Base-by-base conservation (phyloP, 305 asterid genomes). In the Fraxinus floribunda region DNA sequence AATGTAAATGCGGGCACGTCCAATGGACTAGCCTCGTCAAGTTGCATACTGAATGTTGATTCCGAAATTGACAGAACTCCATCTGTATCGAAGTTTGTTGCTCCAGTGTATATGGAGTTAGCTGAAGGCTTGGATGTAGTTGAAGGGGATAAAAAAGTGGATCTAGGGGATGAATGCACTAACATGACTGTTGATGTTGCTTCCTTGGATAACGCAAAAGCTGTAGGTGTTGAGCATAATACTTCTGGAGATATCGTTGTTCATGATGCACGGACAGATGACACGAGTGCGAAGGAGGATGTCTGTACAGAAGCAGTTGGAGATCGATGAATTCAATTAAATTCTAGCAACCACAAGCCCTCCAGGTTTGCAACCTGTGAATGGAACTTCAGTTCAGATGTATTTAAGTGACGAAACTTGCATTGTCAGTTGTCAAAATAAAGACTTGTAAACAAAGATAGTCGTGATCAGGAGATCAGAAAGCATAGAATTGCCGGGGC, bases 121-220 rank as follows among this genome's bases (percentile, higher is more conserved):
- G 62, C 64, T 78, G 78, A 80, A 41, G 55, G 77, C 38, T 75
- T 78, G 38, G 79, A 46, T 64, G 64, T 81, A 36, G 66, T 66
- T 74, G 77, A 57, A 38, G 75, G 72, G 46, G 38, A 20, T 66
- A 75, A 74, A 72, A n/a, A 77, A 71, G 39, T 41, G 75, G 57
- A 79, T 81, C 71, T 36, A 74, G 55, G 76, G 35, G 3, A 36
- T 55, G 11, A 16, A 36, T 26, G 35, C 77, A 29, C 52, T 11
- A 68, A 32, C 72, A 76, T 72, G 68, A 57, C 55, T n/a, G 29
- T 55, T 70, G 66, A 16, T 7, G 3, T 74, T 62, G 82, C 81
- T 62, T 64, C 68, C 55, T 41, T 80, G n/a, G 70, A 46, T 13
- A 26, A 39, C 29, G 24, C 52, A 1, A n/a, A 8, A 8, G 24